Evolutionary conservation across 192 early-diverging fungal genomes (phyloP).

Genomic region (Coemansia sp.): DNA sequence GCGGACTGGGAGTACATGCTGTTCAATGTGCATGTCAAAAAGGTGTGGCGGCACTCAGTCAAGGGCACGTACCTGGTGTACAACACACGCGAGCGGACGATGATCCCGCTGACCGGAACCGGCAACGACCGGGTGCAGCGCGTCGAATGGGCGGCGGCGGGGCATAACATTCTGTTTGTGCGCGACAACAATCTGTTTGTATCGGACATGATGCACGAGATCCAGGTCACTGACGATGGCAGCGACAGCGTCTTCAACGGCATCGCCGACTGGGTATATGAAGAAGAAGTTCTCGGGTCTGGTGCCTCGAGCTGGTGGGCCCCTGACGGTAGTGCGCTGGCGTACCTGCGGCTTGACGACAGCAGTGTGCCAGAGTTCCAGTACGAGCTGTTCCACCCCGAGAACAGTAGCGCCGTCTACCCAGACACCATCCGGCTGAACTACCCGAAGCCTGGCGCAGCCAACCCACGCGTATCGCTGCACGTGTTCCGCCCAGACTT

Average conservation of each 20-base stretch:
- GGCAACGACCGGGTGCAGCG: constrained; percentile 58
- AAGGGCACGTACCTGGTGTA: constrained; percentile 80
- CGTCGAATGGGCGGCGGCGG: constrained; percentile 77
- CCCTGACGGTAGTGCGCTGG: constrained; percentile 71
- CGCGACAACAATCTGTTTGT: constrained; percentile 86
- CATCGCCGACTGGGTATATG: constrained; percentile 98
- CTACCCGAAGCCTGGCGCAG: constrained; percentile 89
- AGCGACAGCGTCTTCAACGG: constrained; percentile 83
- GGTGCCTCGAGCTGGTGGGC: constrained; percentile 86
- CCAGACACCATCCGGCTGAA: constrained; percentile 70
- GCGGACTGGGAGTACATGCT: constrained; percentile 77
- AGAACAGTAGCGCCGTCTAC: constrained; percentile 61
- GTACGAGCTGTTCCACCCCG: constrained; percentile 71
- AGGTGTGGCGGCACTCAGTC: constrained; percentile 84
- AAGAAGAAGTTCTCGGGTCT: constrained; percentile 83
- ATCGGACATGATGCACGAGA: constrained; percentile 66
- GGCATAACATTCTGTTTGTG: constrained; percentile 80
- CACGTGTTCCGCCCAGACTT: constrained; percentile 64
- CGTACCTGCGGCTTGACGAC: constrained; percentile 87
- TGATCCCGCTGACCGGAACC: constrained; percentile 58
- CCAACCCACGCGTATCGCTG: constrained; percentile 80
- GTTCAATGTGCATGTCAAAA: constrained; percentile 61
- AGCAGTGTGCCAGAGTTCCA: constrained; percentile 74
- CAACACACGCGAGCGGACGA: constrained; percentile 60
- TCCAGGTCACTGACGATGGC: constrained; percentile 83